A percentile compares a stretch with the other conserved stretches of the same genome.
Evolutionary conservation across 2,329 filamentous ascomycete genomes (phyloP).

Genomic region (Penicillium sp.): DNA sequence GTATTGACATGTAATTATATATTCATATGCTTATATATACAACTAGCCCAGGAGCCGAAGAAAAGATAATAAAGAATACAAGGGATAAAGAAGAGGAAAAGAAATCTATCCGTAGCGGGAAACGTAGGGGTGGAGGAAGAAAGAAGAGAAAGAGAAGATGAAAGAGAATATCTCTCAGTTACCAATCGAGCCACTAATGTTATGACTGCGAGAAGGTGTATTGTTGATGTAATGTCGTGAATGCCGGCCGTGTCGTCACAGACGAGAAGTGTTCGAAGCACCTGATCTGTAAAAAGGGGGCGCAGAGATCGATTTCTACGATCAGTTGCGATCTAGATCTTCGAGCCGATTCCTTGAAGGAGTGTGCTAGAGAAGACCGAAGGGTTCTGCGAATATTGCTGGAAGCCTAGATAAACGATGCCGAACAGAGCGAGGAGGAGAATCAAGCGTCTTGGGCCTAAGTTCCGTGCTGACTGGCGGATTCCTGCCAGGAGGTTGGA

Average conservation of each 20-base stretch:
- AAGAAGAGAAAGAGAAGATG: neutral
- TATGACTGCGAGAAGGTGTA: neutral
- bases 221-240: neutral
- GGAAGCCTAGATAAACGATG: neutral
- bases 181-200: neutral
- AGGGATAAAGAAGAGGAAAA: neutral
- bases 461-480: neutral
- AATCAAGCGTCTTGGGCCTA: conserved; percentile 2
- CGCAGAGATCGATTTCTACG: neutral
- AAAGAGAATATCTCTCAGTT: neutral
- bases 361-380: neutral
- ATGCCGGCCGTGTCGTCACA: neutral
- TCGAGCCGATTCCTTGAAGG: neutral
- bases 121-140: neutral
- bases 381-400: neutral
- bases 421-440: neutral
- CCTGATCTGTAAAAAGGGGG: neutral
- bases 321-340: neutral
- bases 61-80: neutral
- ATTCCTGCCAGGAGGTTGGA: neutral
- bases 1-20: neutral
- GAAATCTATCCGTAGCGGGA: neutral
- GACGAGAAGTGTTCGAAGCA: neutral
- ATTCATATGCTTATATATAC: neutral
- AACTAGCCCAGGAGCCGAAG: neutral